These are phyloP conservation scores for Dendryphion nanum DNA, from an alignment of 2,329 filamentous ascomycete species.

Conservation along the genomic window DNA sequence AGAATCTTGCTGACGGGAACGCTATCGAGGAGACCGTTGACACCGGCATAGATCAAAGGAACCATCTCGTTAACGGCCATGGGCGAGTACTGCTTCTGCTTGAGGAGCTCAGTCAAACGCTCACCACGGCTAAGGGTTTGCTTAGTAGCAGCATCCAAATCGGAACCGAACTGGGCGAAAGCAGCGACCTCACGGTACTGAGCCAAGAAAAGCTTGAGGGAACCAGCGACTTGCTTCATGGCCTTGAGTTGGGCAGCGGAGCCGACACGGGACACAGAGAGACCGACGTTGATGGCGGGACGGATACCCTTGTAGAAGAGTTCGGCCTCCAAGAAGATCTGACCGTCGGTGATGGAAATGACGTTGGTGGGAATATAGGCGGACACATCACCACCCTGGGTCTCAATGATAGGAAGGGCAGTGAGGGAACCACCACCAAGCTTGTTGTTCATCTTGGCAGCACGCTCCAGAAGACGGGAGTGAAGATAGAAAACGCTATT, in stretches of 20 bases:
- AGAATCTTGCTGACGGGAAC: conserved; percentile 91
- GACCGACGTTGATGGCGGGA: conserved; percentile 99
- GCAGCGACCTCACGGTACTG: conserved; percentile 99
- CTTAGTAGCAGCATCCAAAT: conserved; percentile 98
- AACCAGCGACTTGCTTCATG: conserved; percentile 99
- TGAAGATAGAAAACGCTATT: conserved; percentile 90
- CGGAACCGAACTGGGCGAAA: conserved; percentile 99
- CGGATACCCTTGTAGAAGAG: conserved; percentile 99
- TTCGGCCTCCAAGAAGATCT: conserved; percentile 99
- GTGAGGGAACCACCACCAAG: conserved; percentile 95
- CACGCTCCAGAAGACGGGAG: conserved; percentile 98
- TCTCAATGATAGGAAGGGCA: conserved; percentile 97
- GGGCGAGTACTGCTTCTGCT: conserved; percentile 99
- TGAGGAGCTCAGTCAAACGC: conserved; percentile 96
- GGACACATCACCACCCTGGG: conserved; percentile 99
- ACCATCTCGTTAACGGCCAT: conserved; percentile 99
- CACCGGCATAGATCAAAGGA: conserved; percentile 98
- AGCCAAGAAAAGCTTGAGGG: conserved; percentile 99
- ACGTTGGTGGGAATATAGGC: conserved; percentile 99
- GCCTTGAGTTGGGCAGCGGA: conserved; percentile 99
- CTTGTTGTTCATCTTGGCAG: conserved; percentile 97
- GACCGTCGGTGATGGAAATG: conserved; percentile 99
- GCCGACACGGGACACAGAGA: conserved; percentile 99
- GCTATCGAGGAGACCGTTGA: conserved; percentile 90
- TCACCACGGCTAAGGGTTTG: conserved; percentile 98